Evolutionary conservation across 257 asterid species (phyloP).

Genomic region (Dorcoceras hygrometricum): DNA sequence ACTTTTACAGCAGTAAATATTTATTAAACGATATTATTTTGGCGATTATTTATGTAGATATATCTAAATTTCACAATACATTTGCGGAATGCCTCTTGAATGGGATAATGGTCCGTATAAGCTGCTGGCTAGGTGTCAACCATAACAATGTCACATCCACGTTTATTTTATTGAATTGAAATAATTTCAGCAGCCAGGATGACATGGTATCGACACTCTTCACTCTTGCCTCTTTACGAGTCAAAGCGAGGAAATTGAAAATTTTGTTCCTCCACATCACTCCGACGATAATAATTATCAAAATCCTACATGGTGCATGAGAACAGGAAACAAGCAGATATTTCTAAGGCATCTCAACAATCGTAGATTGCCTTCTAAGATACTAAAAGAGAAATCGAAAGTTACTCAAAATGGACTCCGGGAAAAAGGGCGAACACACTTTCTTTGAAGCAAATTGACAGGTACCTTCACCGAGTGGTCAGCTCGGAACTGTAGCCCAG

Average conservation of each 20-base stretch:
- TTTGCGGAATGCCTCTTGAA: neutral
- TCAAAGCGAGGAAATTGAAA: neutral
- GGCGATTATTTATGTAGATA: no score
- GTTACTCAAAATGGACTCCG: neutral
- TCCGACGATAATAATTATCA: no score
- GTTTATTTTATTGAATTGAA: no score
- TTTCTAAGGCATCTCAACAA: neutral
- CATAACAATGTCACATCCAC: neutral
- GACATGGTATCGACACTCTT: neutral
- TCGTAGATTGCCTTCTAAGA: neutral
- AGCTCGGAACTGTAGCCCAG: conserved; percentile 65
- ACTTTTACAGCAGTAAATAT: no score
- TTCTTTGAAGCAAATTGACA: neutral
- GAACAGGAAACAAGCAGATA: no score
- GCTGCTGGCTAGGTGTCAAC: neutral
- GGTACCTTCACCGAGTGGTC: conserved; percentile 67
- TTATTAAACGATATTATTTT: no score
- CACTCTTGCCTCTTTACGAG: neutral
- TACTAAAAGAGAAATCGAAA: neutral
- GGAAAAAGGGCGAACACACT: neutral
- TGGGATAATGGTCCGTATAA: neutral
- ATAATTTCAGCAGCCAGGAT: neutral
- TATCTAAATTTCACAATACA: no score
- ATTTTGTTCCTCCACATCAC: neutral
- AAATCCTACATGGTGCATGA: neutral